Evolutionary conservation across 2,329 filamentous ascomycete species (phyloP), one percentile per base, ranked within the genome.

Genomic region (Penicillium sp.): DNA sequence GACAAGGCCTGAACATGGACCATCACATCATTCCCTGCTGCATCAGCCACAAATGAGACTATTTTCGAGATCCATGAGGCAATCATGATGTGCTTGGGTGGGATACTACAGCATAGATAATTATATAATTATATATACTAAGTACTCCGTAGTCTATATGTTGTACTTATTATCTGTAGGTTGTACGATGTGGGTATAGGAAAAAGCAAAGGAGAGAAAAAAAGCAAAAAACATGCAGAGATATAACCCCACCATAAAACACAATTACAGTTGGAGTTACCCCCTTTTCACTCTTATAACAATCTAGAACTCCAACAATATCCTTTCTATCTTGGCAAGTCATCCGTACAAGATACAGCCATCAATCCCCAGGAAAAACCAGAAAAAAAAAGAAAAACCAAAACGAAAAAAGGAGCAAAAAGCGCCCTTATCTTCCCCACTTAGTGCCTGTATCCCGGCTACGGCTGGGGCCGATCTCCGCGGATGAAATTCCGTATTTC

Each of bases 391-490:
- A 25, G 4, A 33, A 35, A 35, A 35, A 4, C 2, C 5, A 35
- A 35, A 17, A 7, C 6, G 7, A 35, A 12, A 31, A 15, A 23
- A 47, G 35, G 35, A 5, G 15, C 13, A 48, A 19, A 7, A n/a
- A 27, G 4, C 9, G 27, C 2, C 19, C 47, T 45, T 57, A 52
- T 50, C 45, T 49, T 50, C 57, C 37, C 48, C 54, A 59, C 49
- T 50, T 50, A 42, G 57, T 45, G 51, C 41, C 33, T 37, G 37
- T 21, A 50, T 51, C 46, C 56, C 43, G 41, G 48, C 33, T 45
- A 53, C 63, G 62, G 61, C 59, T 62, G 57, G 56, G 40, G 53
- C 54, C 54, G 63, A 66, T 67, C 63, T 67, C 65, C 65, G 65
- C 65, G 65, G 65, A 57, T 37, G 37, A n/a, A 42, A 35, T 25